A percentile compares a stretch with the other conserved stretches of the same genome.
These are phyloP conservation scores for Lodderomyces metapsilosis DNA, from an alignment of 1,139 yeast species.

Conservation along the genomic window DNA sequence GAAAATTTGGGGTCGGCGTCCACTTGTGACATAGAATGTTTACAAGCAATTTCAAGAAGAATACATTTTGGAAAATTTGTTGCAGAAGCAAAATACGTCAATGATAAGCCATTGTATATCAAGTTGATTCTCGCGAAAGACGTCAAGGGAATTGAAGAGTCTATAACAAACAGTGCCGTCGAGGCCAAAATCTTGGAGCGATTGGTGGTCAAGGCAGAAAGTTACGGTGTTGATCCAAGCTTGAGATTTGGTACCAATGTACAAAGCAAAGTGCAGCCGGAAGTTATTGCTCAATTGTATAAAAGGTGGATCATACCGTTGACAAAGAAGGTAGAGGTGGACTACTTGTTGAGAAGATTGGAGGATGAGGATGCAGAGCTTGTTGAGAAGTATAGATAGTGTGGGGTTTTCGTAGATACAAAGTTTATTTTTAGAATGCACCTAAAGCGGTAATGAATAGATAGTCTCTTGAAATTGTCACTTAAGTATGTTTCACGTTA, in stretches of 20 bases:
- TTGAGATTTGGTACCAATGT: constrained; percentile 64
- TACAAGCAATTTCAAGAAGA: constrained; percentile 88
- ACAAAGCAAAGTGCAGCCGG: constrained; percentile 79
- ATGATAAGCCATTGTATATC: constrained; percentile 63
- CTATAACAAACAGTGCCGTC: constrained; percentile 84
- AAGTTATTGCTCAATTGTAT: constrained; percentile 76
- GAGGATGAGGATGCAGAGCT: constrained; percentile 48
- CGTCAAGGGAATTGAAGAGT: constrained; percentile 67
- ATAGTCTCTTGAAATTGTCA: too few relatives aligned
- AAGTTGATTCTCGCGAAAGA: constrained; percentile 66
- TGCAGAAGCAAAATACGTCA: constrained; percentile 86
- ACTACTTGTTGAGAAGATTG: constrained; percentile 78
- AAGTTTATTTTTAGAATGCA: not conserved
- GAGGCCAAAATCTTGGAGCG: constrained; percentile 82
- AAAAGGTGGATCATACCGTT: constrained; percentile 87
- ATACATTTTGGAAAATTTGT: constrained; percentile 97
- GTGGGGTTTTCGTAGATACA: not conserved
- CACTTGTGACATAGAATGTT: constrained; percentile 76
- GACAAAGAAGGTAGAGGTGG: constrained; percentile 93
- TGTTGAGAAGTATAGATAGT: constrained; percentile 11
- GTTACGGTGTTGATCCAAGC: constrained; percentile 87
- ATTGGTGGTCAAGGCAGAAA: constrained; percentile 73
- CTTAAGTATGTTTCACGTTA: too few relatives aligned
- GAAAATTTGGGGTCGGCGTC: constrained; percentile 91
- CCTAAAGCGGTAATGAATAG: too few relatives aligned